A percentile compares a stretch with the other conserved stretches of the same genome.
Conservation (phyloP, 352 stramenopile genomes). For the Pythium grandisporangium region DNA sequence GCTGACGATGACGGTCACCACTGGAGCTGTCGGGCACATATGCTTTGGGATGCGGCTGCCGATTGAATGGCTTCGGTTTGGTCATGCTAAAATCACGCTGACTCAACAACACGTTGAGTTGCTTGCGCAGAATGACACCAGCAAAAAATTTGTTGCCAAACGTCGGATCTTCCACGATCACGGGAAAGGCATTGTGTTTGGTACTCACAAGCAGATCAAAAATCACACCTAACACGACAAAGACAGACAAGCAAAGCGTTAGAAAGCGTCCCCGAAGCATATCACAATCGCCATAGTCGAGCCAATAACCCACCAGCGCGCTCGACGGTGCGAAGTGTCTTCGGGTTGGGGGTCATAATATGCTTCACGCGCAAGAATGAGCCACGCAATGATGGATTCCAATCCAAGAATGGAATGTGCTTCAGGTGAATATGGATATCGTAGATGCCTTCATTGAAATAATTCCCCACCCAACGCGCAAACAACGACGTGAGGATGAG, state of each 20-base stretch:
- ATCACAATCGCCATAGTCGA: not conserved
- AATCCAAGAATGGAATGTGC: slow-evolving; percentile 71
- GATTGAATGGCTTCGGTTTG: slow-evolving; percentile 70
- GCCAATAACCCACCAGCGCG: slow-evolving; percentile 20
- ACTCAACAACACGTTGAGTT: slow-evolving; percentile 70
- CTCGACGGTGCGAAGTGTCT: slow-evolving; percentile 91
- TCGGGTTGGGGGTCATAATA: slow-evolving; percentile 94
- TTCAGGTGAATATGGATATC: slow-evolving; percentile 98
- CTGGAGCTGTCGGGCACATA: slow-evolving; percentile 23
- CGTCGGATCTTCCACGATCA: slow-evolving; percentile 78
- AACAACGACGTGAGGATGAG: slow-evolving; percentile 97
- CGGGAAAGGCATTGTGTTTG: slow-evolving; percentile 83
- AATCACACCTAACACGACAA: slow-evolving; percentile 91
- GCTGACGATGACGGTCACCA: too few relatives aligned
- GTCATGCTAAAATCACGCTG: slow-evolving; percentile 47
- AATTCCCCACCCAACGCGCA: slow-evolving; percentile 95
- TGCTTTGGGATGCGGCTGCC: slow-evolving; percentile 43
- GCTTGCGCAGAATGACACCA: slow-evolving; percentile 71
- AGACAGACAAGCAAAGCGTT: too few relatives aligned
- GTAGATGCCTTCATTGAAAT: slow-evolving; percentile 99
- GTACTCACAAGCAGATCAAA: slow-evolving; percentile 88
- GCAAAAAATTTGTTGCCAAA: slow-evolving; percentile 81
- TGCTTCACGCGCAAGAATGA: slow-evolving; percentile 80
- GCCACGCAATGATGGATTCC: slow-evolving; percentile 54
- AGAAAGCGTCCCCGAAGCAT: too few relatives aligned